phyloP scores from a whole-genome alignment of 371 early-diverging fungal genomes.

The Mucor piriformis region DNA sequence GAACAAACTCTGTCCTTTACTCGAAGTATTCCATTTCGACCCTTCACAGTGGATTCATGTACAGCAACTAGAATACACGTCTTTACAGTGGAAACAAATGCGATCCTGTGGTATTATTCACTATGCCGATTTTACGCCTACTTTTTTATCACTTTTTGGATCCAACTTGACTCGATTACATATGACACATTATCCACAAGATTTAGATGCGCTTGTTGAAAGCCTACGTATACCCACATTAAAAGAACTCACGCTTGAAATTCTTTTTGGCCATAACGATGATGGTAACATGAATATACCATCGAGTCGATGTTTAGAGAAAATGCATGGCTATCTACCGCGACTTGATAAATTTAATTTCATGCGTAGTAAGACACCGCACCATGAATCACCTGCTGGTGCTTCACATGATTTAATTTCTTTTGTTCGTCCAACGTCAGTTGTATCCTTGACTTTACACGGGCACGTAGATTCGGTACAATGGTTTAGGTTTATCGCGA shows the following conservation, averaged over 20 bases:
- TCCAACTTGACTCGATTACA: slow-evolving; percentile 9
- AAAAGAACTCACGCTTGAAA: slow-evolving; percentile 9
- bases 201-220: not conserved
- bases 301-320: not conserved
- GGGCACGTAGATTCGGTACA: slow-evolving; percentile 11
- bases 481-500: slow-evolving; percentile 23
- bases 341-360: not conserved
- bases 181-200: not conserved
- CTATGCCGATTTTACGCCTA: not conserved
- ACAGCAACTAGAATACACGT: not conserved
- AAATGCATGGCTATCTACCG: slow-evolving; percentile 10
- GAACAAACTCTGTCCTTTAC: slow-evolving; percentile 11
- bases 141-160: slow-evolving; percentile 7
- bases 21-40: slow-evolving; percentile 21
- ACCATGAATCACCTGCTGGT: slow-evolving; percentile 4
- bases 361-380: slow-evolving; percentile 10
- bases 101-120: slow-evolving; percentile 7
- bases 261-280: not conserved
- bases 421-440: not conserved
- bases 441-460: slow-evolving; percentile 12
- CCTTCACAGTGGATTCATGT: slow-evolving; percentile 18
- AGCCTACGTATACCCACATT: not conserved
- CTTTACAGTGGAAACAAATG: slow-evolving; percentile 5
- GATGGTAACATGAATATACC: not conserved
- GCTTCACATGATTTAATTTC: not conserved